Base-by-base conservation (phyloP, 23 red algal species). In the Gracilaria vermiculophylla region DNA sequence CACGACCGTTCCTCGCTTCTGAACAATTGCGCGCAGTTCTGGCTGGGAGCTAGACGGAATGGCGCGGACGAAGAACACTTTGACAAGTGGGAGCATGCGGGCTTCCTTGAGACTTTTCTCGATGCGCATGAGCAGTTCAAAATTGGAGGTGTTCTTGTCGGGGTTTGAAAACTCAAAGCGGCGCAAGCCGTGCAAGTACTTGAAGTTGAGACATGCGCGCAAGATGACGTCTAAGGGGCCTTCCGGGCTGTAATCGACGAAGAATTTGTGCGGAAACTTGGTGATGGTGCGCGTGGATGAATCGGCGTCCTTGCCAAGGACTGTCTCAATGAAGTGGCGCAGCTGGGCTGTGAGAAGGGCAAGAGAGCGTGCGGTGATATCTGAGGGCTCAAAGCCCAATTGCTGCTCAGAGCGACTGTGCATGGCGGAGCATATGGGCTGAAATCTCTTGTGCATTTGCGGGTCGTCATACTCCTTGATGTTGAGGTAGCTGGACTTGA, bases 191-290 rank as follows among this genome's bases (percentile, higher is more conserved):
- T 77, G 80, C 40, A 70, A 29, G 17, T 74, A 80, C 62, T 93
- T 92, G 82, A 93, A 93, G 34, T 89, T 91, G 35, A 97, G 77
- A 86, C 89, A 89, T 34, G 86, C 74, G 54, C 61, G 49, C 13
- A 97, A 90, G 31, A 93, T 88, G 21, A 89, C 84, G 29, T 87
- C 61, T 31, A 93, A 43, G 8, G 73, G 60, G n/a, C 95, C 89
- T 23, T 83, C 81, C 32, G 67, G 56, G 17, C 55, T 41, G 44
- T 81, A 94, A 80, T 97, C 82, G 34, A 60, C 58, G 64, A 97
- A 93, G 40, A 97, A 79, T 19, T 79, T 76, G 62, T 76, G 52
- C 34, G 95, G 95, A 45, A 97, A 81, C 83, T 97, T 97, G 60
- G 83, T 89, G 0, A 96, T 23, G 28, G 43, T 50, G 13, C 80